Evolutionary conservation across 2,329 filamentous ascomycete species (phyloP).

Genomic region (Anthostomella pinea): DNA sequence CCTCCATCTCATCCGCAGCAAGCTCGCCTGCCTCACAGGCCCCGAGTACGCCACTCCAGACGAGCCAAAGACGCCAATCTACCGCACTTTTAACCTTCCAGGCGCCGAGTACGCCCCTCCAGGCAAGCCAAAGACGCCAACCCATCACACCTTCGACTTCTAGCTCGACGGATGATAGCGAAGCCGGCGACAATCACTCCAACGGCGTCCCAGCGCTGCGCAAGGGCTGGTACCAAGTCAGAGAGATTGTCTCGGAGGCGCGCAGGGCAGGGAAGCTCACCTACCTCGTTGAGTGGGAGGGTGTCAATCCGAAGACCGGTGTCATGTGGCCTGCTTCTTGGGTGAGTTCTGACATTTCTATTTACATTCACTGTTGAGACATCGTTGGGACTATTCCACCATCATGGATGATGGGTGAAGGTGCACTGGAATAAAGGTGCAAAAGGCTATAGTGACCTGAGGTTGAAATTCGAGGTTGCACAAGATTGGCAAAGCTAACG

Average conservation of each 20-base stretch:
- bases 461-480: conserved; percentile 3
- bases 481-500: no score
- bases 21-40: no score
- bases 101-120: no score
- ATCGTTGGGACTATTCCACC: background rate
- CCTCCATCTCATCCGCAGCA: no score
- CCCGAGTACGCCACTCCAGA: no score
- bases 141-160: background rate
- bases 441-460: no score
- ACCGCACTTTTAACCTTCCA: no score
- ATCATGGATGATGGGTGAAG: background rate
- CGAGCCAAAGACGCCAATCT: no score
- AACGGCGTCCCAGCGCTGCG: conserved; percentile 6
- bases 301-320: conserved; percentile 23
- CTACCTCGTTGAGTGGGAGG: conserved; percentile 31
- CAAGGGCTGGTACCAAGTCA: conserved; percentile 24
- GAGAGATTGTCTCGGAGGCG: conserved; percentile 20
- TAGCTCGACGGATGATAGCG: background rate
- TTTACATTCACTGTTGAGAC: background rate
- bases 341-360: conserved; percentile 18
- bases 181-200: background rate
- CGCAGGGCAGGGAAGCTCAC: conserved; percentile 3
- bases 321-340: conserved; percentile 23
- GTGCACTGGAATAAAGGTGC: no score
- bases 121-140: no score